Conservation (phyloP, 2,329 filamentous ascomycete species). For the Pestalotiopsis sp. region DNA sequence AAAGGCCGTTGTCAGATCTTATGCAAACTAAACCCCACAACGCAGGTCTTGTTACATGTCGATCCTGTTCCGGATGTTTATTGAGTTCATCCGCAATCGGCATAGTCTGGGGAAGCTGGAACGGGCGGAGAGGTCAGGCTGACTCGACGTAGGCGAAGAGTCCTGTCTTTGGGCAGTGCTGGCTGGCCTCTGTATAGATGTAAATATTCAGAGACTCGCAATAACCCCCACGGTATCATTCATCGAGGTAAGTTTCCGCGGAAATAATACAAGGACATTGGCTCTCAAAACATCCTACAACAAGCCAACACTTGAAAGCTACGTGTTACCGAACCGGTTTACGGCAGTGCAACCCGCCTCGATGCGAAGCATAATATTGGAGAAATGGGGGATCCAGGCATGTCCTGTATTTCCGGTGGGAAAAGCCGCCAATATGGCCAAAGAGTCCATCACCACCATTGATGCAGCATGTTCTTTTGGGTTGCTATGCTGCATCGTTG, state of each 20-base stretch:
- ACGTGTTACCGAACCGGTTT: neutral
- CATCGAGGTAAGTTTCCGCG: neutral
- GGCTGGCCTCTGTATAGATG: neutral
- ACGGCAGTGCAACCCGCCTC: neutral
- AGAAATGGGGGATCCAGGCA: neutral
- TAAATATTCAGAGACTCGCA: neutral
- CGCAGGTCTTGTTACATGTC: neutral
- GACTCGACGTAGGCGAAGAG: no score
- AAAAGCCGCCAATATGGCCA: slow-evolving; percentile 10
- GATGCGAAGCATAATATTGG: neutral
- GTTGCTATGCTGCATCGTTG: neutral
- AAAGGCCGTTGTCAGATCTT: neutral
- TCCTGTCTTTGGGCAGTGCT: no score
- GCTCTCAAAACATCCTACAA: neutral
- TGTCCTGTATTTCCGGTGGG: neutral
- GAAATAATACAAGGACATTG: neutral
- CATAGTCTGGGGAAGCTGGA: neutral
- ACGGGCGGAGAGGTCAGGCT: no score
- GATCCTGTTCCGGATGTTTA: neutral
- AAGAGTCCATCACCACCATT: slow-evolving; percentile 5
- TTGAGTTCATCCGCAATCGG: neutral
- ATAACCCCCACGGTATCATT: neutral
- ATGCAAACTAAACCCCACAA: neutral
- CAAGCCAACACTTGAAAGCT: neutral
- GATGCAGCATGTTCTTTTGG: slow-evolving; percentile 1